Evolutionary conservation across 2,329 filamentous ascomycete genomes (phyloP).

Genomic region (Fragosphaeria purpurea): DNA sequence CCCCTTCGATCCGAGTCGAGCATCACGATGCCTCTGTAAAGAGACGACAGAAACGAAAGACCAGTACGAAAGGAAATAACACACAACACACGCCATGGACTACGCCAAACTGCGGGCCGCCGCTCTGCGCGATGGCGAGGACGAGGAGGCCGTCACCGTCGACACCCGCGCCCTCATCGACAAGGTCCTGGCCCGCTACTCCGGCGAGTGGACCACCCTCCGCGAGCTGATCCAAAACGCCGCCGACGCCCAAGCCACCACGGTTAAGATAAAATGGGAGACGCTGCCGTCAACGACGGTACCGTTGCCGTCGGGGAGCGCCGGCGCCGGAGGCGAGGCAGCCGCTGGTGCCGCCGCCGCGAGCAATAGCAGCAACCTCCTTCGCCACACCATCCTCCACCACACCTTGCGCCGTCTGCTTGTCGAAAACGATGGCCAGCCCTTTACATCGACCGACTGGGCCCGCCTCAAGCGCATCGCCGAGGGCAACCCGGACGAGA

Average conservation of each 20-base stretch:
- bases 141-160: constrained; percentile 95
- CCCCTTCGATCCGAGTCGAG: too few species aligned
- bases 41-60: too few species aligned
- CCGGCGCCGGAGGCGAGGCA: neutral
- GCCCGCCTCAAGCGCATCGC: constrained; percentile 87
- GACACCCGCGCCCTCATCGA: constrained; percentile 95
- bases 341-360: neutral
- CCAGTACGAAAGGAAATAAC: too few species aligned
- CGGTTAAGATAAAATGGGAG: constrained; percentile 85
- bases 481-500: constrained; percentile 98
- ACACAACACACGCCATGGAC: constrained; percentile 41
- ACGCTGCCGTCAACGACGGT: constrained; percentile 73
- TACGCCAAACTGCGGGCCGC: constrained; percentile 72
- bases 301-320: constrained; percentile 53
- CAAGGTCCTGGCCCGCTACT: constrained; percentile 93
- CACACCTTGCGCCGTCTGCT: constrained; percentile 82
- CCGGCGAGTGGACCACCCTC: constrained; percentile 83
- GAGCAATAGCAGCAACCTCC: constrained; percentile 42
- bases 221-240: constrained; percentile 96
- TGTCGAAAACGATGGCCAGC: constrained; percentile 83
- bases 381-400: constrained; percentile 76
- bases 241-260: constrained; percentile 88
- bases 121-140: constrained; percentile 74
- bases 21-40: too few species aligned
- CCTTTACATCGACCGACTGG: constrained; percentile 89